phyloP scores from a whole-genome alignment of 1,284 basidiomycete genomes.

The Megacollybia platyphylla region DNA sequence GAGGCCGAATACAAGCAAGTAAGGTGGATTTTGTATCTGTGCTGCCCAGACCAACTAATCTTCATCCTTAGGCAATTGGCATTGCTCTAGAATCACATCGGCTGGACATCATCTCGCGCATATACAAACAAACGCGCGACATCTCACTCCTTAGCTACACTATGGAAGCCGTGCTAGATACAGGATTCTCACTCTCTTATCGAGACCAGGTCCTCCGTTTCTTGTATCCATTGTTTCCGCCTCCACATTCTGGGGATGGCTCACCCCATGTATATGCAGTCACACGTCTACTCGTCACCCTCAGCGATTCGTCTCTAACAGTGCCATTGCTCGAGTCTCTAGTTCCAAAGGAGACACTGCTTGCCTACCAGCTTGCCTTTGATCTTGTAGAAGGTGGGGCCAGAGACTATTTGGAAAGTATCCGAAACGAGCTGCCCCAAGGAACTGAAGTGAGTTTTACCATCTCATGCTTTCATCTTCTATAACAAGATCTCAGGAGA shows the following conservation, averaged over 20 bases:
- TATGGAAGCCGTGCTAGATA: constrained; percentile 81
- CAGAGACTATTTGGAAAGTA: constrained; percentile 78
- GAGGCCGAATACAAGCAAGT: constrained; percentile 88
- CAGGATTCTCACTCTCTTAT: constrained; percentile 70
- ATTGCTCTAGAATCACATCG: constrained; percentile 86
- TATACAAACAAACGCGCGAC: constrained; percentile 66
- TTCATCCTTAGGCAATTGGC: constrained; percentile 63
- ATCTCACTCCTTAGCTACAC: constrained; percentile 76
- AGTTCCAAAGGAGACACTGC: constrained; percentile 55
- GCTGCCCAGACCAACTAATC: constrained; percentile 8
- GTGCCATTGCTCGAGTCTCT: constrained; percentile 61
- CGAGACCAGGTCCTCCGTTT: constrained; percentile 78
- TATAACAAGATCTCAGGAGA: constrained; percentile 25
- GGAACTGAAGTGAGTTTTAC: constrained; percentile 40
- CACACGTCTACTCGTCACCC: constrained; percentile 80
- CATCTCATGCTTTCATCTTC: constrained; percentile 3
- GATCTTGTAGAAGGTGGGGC: constrained; percentile 88
- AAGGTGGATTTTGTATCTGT: constrained; percentile 15
- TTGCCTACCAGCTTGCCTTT: constrained; percentile 90
- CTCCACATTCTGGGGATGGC: constrained; percentile 52
- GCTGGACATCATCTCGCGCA: constrained; percentile 71
- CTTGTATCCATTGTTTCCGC: constrained; percentile 73
- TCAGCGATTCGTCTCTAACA: constrained; percentile 68
- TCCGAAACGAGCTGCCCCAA: constrained; percentile 52
- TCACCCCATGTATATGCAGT: constrained; percentile 66